A percentile compares a stretch with the other conserved stretches of the same genome.
Evolutionary conservation across 2,329 filamentous ascomycete species (phyloP).

Genomic region (Alternaria arbusti): DNA sequence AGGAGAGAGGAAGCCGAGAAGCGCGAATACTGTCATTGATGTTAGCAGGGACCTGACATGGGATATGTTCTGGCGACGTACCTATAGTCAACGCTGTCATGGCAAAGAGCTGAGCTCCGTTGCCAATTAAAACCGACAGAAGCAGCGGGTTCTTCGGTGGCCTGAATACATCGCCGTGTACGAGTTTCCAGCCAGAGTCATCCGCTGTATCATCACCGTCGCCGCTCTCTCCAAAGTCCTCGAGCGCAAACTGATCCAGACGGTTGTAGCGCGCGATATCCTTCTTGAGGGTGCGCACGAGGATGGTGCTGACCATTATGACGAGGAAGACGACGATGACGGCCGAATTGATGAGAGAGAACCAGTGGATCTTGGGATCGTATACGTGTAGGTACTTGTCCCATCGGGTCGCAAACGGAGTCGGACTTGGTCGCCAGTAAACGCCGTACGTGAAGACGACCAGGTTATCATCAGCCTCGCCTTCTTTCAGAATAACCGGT

Average conservation of each 20-base stretch:
- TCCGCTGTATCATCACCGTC: conserved; percentile 89
- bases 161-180: conserved; percentile 97
- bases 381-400: conserved; percentile 98
- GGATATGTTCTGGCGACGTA: conserved; percentile 36
- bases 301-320: conserved; percentile 89
- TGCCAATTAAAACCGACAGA: conserved; percentile 86
- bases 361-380: conserved; percentile 98
- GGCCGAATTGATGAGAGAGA: conserved; percentile 94
- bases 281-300: conserved; percentile 86
- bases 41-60: conserved; percentile 12
- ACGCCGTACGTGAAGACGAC: conserved; percentile 93
- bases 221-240: conserved; percentile 81
- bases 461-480: conserved; percentile 60
- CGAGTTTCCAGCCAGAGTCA: conserved; percentile 97
- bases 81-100: conserved; percentile 94
- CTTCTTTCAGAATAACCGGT: conserved; percentile 69
- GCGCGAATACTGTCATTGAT: conserved; percentile 69
- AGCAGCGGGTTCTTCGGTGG: conserved; percentile 82
- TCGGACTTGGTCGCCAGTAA: conserved; percentile 82
- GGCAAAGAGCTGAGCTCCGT: conserved; percentile 94
- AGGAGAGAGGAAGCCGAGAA: conserved; percentile 92
- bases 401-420: conserved; percentile 96
- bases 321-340: conserved; percentile 93
- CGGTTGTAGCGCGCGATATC: conserved; percentile 97
- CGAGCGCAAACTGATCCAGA: conserved; percentile 86